Conservation (phyloP, 305 asterid genomes). For the Fraxinus angustifolia region DNA sequence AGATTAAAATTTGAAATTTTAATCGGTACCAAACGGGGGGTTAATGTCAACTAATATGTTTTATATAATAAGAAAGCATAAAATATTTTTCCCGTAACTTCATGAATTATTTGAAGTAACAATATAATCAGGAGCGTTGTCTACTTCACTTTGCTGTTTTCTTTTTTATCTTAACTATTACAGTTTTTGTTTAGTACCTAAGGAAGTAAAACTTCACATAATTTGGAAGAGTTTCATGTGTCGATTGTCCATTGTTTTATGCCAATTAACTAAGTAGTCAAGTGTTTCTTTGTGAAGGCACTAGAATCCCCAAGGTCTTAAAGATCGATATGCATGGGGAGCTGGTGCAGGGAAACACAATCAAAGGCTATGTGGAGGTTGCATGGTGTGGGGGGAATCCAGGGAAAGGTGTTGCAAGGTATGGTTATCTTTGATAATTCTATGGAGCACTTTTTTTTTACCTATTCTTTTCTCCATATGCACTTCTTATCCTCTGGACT, state of each 20-base stretch:
- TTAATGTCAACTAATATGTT: not conserved
- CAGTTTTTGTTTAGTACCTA: not conserved
- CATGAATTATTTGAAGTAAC: not conserved
- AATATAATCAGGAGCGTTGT: not conserved
- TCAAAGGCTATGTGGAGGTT: slow-evolving; percentile 73
- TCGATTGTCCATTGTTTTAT: slow-evolving; percentile 17
- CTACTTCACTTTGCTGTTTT: not conserved
- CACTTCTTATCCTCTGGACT: slow-evolving; percentile 5
- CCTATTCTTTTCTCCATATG: slow-evolving; percentile 10
- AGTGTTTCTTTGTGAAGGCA: slow-evolving; percentile 52
- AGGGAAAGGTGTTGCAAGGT: slow-evolving; percentile 96
- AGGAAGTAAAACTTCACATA: slow-evolving; percentile 1
- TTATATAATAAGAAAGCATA: not conserved
- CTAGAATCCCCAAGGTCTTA: slow-evolving; percentile 86
- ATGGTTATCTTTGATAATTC: slow-evolving; percentile 27
- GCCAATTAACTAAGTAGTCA: slow-evolving; percentile 11
- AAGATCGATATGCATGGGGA: slow-evolving; percentile 81
- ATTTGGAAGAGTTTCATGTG: slow-evolving; percentile 11
- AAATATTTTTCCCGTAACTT: not conserved
- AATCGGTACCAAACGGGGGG: not conserved
- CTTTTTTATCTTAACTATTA: not conserved
- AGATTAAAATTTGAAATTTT: not conserved
- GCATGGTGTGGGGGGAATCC: slow-evolving; percentile 99
- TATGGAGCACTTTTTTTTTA: slow-evolving; percentile 14
- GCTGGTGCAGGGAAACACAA: slow-evolving; percentile 78